Evolutionary conservation across 208 protist species (phyloP).

Genomic region (Acanthamoeba triangularis): DNA sequence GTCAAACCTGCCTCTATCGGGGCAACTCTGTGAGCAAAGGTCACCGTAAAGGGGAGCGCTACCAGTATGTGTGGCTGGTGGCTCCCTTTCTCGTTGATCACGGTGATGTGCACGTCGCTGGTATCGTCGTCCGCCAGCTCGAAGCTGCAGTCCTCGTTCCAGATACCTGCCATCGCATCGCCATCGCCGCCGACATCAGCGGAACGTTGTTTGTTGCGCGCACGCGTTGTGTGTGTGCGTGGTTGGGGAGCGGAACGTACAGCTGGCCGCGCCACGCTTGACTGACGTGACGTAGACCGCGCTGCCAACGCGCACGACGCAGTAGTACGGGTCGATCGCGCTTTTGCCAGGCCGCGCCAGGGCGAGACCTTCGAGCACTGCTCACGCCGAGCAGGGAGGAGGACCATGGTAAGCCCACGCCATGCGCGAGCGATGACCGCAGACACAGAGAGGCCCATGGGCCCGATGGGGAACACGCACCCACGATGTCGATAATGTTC

Average conservation of each 20-base stretch:
- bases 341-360: not conserved
- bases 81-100: not conserved
- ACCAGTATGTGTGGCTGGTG: not conserved
- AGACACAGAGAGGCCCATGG: not conserved
- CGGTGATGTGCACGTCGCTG: not conserved
- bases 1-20: too few species aligned
- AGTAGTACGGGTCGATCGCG: not conserved
- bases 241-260: not conserved
- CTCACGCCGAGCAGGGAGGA: not conserved
- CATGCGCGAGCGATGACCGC: not conserved
- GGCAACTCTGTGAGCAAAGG: not conserved
- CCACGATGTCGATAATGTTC: not conserved
- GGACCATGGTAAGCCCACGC: not conserved
- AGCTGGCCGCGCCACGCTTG: not conserved
- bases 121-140: not conserved
- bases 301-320: not conserved
- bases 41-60: not conserved
- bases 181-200: not conserved
- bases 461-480: not conserved
- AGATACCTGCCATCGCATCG: not conserved
- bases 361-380: not conserved
- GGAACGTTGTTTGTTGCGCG: not conserved
- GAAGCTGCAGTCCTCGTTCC: slow-evolving; percentile 19
- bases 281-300: not conserved
- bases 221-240: not conserved